Conservation (phyloP, 345 rosid species). For the Brassica carinata region DNA sequence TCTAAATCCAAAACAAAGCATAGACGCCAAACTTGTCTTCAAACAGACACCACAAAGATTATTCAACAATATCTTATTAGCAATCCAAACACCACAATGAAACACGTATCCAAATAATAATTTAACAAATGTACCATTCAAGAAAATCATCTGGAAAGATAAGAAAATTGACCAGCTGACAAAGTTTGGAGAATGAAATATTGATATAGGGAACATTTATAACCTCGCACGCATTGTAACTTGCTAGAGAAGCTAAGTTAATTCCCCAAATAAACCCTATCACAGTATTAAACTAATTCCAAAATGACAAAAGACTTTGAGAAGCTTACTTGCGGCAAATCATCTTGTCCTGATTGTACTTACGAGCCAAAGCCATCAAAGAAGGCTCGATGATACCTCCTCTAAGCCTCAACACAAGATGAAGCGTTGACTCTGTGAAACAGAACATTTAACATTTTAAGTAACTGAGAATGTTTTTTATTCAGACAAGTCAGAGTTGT, state of each 20-base stretch:
- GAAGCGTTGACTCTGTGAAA: conserved; percentile 70
- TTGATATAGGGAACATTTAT: conserved; percentile 50
- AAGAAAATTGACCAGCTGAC: conserved; percentile 44
- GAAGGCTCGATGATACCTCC: conserved; percentile 95
- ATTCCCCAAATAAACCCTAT: conserved; percentile 26
- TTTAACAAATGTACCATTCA: conserved; percentile 46
- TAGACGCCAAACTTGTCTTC: too few species aligned
- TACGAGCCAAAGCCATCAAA: conserved; percentile 90
- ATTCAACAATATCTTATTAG: background rate
- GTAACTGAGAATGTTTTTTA: background rate
- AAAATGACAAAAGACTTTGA: background rate
- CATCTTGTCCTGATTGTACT: conserved; percentile 86
- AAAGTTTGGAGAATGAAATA: conserved; percentile 46
- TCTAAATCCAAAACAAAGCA: background rate
- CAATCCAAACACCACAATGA: background rate
- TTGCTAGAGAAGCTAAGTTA: conserved; percentile 52
- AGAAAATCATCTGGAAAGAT: conserved; percentile 65
- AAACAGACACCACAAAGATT: background rate
- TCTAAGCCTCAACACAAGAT: conserved; percentile 79
- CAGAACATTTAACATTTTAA: background rate
- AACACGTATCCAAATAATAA: background rate
- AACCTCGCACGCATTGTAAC: conserved; percentile 41
- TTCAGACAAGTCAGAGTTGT: background rate
- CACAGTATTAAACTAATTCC: background rate
- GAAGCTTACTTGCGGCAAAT: conserved; percentile 84